phyloP scores from a whole-genome alignment of 352 stramenopile genomes.

The Phytophthora uliginosa region DNA sequence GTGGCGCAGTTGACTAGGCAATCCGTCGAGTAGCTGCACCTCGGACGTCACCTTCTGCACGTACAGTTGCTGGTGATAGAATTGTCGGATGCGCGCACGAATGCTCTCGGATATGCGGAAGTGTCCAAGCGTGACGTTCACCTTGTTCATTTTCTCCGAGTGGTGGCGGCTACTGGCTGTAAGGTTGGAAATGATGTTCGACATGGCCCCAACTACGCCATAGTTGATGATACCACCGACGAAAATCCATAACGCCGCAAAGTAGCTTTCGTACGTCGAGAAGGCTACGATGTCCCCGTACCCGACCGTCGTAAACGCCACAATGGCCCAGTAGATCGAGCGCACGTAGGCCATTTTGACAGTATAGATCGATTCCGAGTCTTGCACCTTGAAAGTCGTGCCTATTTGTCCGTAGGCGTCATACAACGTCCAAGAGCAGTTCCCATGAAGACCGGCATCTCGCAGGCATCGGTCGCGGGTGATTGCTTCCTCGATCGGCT shows the following conservation, averaged over 20 bases:
- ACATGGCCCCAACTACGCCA: constrained; percentile 81
- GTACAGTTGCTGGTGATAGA: constrained; percentile 85
- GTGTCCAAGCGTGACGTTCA: constrained; percentile 74
- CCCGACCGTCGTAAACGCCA: constrained; percentile 78
- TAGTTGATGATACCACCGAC: constrained; percentile 83
- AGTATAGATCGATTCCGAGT: constrained; percentile 51
- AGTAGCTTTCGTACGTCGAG: constrained; percentile 74
- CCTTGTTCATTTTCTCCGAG: constrained; percentile 74
- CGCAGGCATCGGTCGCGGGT: constrained; percentile 58
- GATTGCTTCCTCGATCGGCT: constrained; percentile 33
- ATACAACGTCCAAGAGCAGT: constrained; percentile 83
- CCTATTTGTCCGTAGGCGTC: constrained; percentile 77
- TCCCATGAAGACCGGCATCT: constrained; percentile 53
- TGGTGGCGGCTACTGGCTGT: constrained; percentile 67
- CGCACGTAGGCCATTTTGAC: constrained; percentile 73
- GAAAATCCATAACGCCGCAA: constrained; percentile 75
- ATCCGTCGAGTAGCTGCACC: constrained; percentile 57
- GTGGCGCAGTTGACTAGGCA: constrained; percentile 71
- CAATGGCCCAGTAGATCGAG: constrained; percentile 82
- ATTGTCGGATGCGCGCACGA: constrained; percentile 70
- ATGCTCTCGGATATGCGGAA: constrained; percentile 69
- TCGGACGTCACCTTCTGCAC: constrained; percentile 81
- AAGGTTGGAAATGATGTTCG: constrained; percentile 80
- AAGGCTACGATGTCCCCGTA: constrained; percentile 86
- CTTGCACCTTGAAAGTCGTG: constrained; percentile 46